Evolutionary conservation across 2,329 filamentous ascomycete species (phyloP), one percentile per base, ranked within the genome.

Genomic region (Monosporascus ibericus): DNA sequence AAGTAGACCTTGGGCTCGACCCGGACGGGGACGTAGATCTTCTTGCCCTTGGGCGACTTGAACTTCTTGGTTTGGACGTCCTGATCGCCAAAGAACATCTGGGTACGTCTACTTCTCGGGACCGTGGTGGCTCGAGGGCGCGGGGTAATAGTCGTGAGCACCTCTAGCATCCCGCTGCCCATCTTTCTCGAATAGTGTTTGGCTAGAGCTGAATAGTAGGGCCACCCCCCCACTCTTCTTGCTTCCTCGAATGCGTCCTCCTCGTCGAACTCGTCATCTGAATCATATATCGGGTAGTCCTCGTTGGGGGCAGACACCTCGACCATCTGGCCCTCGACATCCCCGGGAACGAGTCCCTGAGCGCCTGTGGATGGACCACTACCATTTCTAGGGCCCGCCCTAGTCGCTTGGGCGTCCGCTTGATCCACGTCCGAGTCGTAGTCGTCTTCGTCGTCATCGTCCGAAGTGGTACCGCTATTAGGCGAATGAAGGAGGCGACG

Each of bases 1-100:
- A 99, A 96, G 70, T 91, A 96, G 48, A 99, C 94, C 73, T 99
- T 99, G 36, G 94, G 94, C 71, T 99, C 94, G 36, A 99, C 92
- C 48, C 94, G 85, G 51, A 97, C 87, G 15, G 92, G 92, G 24
- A 99, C 94, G 64, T 97, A 92, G 54, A 99, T 97, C 69, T 89
- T 89, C 82, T 92, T 92, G 50, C 88, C 88, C 68, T 83, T 85
- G 14, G 88, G 88, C 8, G 88, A 88, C 67, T 84, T 86, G 74
- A 91, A 83, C 60, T 72, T 77, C 68, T 77, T 81, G 30, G 69
- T 75, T 57, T 79, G 76, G 25, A 85, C 77, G 72, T 84, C 62
- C 63, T 78, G 71, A 48, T 70, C 65, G 6, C 80, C 80, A 39
- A 84, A 81, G 11, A 83, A 73, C 63, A 75, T 71, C 55, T 76